phyloP scores from a whole-genome alignment of 2,329 filamentous ascomycete species.

The Hypoxylon sp. region DNA sequence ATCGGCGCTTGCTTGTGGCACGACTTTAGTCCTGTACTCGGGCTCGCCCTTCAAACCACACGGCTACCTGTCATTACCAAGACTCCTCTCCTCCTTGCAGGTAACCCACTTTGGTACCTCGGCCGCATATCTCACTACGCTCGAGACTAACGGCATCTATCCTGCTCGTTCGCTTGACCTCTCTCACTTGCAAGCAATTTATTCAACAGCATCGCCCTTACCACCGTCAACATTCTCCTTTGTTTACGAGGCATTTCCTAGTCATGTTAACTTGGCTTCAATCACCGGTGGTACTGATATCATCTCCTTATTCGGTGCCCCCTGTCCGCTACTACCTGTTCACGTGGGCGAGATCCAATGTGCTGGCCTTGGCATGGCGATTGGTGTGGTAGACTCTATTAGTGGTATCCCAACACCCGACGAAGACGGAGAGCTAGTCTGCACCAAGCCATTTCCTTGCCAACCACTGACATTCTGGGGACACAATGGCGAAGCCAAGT shows the following conservation, averaged over 20 bases:
- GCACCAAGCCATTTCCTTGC: constrained; percentile 87
- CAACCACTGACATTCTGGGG: constrained; percentile 94
- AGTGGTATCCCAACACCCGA: constrained; percentile 71
- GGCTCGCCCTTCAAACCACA: constrained; percentile 89
- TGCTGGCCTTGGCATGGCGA: constrained; percentile 84
- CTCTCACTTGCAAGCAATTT: constrained; percentile 82
- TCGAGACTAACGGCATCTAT: constrained; percentile 82
- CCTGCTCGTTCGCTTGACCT: constrained; percentile 72
- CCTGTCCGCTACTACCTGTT: constrained; percentile 82
- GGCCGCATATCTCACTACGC: constrained; percentile 90
- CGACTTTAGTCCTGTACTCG: constrained; percentile 89
- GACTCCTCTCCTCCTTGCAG: constrained; percentile 81
- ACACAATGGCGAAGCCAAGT: constrained; percentile 78
- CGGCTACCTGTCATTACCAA: constrained; percentile 85
- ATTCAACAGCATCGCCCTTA: constrained; percentile 92
- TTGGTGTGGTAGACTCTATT: constrained; percentile 71
- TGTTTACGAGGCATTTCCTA: constrained; percentile 86
- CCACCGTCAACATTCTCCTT: constrained; percentile 94
- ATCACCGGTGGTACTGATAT: constrained; percentile 98
- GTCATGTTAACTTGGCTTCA: constrained; percentile 85
- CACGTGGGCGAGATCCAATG: constrained; percentile 82
- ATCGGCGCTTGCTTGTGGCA: constrained; percentile 85
- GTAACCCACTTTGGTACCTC: constrained; percentile 97
- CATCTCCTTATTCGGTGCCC: constrained; percentile 92
- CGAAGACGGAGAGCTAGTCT: constrained; percentile 89